Evolutionary conservation across 192 early-diverging fungal genomes (phyloP).

Genomic region (Podila verticillata): DNA sequence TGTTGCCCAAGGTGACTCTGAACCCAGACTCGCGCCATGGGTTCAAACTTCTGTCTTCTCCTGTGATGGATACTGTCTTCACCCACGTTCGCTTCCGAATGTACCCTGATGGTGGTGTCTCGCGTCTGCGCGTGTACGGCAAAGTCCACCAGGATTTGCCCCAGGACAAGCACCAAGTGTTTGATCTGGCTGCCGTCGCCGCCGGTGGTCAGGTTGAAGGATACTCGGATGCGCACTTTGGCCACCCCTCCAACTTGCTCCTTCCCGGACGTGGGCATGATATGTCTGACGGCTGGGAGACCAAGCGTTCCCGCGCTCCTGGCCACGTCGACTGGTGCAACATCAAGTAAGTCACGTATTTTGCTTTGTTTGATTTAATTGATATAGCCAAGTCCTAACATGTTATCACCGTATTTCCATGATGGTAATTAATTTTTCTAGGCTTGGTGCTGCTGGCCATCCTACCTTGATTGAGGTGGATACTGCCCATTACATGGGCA

Average conservation of each 20-base stretch:
- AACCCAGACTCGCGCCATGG: constrained; percentile 76
- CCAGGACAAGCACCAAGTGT: constrained; percentile 48
- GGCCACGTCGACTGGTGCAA: constrained; percentile 74
- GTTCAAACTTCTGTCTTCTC: constrained; percentile 60
- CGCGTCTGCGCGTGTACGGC: constrained; percentile 81
- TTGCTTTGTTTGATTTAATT: neutral
- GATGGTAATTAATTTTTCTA: constrained; percentile 46
- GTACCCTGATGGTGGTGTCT: constrained; percentile 82
- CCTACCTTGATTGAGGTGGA: constrained; percentile 81
- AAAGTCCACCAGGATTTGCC: constrained; percentile 66
- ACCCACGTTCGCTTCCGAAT: constrained; percentile 80
- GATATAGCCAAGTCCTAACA: neutral
- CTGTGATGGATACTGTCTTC: constrained; percentile 48
- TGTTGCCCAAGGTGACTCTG: constrained; percentile 79
- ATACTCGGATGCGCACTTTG: constrained; percentile 86
- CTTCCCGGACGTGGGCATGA: constrained; percentile 79
- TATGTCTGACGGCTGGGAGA: constrained; percentile 96
- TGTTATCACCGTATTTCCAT: neutral
- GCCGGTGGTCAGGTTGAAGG: constrained; percentile 69
- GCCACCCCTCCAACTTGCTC: constrained; percentile 79
- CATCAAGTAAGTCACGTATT: constrained; percentile 18
- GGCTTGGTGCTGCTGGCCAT: constrained; percentile 76
- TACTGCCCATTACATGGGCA: constrained; percentile 89
- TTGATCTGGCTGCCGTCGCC: constrained; percentile 77
- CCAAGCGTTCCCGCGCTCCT: constrained; percentile 78